Base-by-base conservation (phyloP, 2,329 filamentous ascomycete genomes). In the Penicillium thymicola region DNA sequence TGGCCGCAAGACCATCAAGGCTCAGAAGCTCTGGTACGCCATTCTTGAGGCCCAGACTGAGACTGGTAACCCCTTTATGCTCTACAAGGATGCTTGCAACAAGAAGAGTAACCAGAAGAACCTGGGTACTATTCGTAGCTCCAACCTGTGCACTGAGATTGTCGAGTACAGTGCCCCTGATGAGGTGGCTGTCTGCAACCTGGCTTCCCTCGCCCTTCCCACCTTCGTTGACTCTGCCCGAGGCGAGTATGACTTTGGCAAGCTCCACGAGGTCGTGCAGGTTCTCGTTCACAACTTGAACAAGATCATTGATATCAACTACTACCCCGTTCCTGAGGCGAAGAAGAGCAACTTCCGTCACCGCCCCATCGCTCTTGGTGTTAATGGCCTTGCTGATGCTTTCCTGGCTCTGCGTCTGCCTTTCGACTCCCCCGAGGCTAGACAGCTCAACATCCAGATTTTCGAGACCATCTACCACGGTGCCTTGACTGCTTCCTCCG, bases 41-140 rank as follows among this genome's bases (percentile, higher is more conserved):
- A 96, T 99, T 64, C 85, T 99, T 46, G 94, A 99, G 80, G 90
- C 94, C 48, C 94, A 99, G 81, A 97, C 93, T 34, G 94, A 99
- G 85, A 99, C 94, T 44, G 94, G 94, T 67, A 97, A 96, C 78
- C 94, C 94, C 47, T 99, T 96, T 80, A 99, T 99, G 91, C 87
- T 97, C 59, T 99, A 99, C 87, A 99, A 99, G 84, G 94, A 99
- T 78, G 85, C 88, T 71, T 93, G 89, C 86, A 99, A 99, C 85
- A 87, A 87, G 76, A 99, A 99, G 89, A 97, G 92, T 83, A 99
- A 99, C 85, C 94, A 99, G 82, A 97, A 99, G 88, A 99, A 99
- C 79, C 84, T 99, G 32, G 94, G 94, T 65, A 97, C 92, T 61
- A 99, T 99, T 69, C 92, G 92, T 77, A 97, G 91, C 83, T 99